Conservation (phyloP, 805 yeast species). For the Candida oleophila region DNA sequence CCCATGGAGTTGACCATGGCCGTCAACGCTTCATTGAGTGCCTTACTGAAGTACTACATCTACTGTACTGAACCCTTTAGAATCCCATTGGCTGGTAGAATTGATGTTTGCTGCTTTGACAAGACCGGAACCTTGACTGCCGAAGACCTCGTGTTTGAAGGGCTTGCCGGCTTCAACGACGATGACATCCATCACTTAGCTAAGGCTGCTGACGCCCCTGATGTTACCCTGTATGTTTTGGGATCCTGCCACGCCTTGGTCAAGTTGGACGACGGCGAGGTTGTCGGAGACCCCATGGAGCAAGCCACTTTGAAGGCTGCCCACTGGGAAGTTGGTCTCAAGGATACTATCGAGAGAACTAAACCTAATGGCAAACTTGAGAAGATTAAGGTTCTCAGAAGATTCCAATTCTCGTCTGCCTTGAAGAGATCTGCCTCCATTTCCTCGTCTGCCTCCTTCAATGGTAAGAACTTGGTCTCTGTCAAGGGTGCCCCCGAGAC, state of each 20-base stretch:
- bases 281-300: conserved; percentile 99
- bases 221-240: conserved; percentile 64
- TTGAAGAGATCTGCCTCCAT: conserved; percentile 92
- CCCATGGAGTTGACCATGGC: conserved; percentile 99
- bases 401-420: conserved; percentile 96
- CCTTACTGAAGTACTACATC: conserved; percentile 81
- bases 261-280: conserved; percentile 90
- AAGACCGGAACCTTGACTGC: conserved; percentile 98
- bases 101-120: conserved; percentile 97
- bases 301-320: conserved; percentile 89
- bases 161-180: conserved; percentile 77
- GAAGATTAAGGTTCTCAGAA: conserved; percentile 74
- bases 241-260: conserved; percentile 98
- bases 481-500: conserved; percentile 99
- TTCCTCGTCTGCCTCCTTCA: conserved; percentile 51
- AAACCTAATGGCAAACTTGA: conserved; percentile 27
- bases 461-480: conserved; percentile 62
- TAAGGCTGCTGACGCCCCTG: conserved; percentile 63
- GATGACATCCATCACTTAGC: conserved; percentile 55
- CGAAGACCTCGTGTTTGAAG: conserved; percentile 94
- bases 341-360: conserved; percentile 63
- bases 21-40: conserved; percentile 86
- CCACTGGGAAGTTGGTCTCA: conserved; percentile 77
- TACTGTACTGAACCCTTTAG: conserved; percentile 99
- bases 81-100: conserved; percentile 95